phyloP scores from a whole-genome alignment of 2,329 filamentous ascomycete genomes.

The Akanthomyces dipterigenus region DNA sequence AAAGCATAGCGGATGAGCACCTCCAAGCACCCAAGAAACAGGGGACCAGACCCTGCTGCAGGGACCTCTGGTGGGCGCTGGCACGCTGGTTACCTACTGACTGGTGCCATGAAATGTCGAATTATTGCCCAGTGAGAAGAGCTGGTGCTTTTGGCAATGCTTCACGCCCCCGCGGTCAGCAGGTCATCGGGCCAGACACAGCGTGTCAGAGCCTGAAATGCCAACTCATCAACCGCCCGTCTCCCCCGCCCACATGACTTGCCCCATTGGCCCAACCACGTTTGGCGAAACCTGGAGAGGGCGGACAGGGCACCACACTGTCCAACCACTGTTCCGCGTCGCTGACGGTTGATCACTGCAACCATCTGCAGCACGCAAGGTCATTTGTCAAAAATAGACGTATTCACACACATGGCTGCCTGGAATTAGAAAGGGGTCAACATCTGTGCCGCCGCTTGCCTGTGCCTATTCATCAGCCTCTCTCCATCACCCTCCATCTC shows the following conservation, averaged over 20 bases:
- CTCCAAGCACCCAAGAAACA: neutral
- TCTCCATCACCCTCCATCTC: neutral
- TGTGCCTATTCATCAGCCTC: neutral
- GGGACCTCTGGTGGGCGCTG: too few relatives aligned
- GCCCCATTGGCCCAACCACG: conserved; percentile 1
- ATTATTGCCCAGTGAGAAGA: neutral
- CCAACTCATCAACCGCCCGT: conserved; percentile 4
- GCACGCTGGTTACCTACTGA: too few relatives aligned
- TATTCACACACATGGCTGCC: neutral
- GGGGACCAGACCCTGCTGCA: neutral
- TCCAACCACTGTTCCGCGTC: neutral
- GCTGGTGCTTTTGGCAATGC: neutral
- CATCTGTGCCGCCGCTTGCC: neutral
- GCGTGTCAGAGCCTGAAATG: conserved; percentile 8
- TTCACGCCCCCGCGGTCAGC: neutral
- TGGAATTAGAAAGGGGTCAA: neutral
- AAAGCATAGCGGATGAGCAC: neutral
- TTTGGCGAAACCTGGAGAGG: conserved; percentile 3
- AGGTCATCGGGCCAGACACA: conserved; percentile 7
- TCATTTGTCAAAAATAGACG: conserved; percentile 8
- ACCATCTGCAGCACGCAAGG: neutral
- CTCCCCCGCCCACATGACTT: conserved; percentile 3
- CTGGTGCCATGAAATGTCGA: too few relatives aligned
- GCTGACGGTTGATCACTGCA: neutral
- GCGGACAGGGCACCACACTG: neutral